phyloP scores from a whole-genome alignment of 768 basidiomycete genomes.

The Leucocoprinus birnbaumii region DNA sequence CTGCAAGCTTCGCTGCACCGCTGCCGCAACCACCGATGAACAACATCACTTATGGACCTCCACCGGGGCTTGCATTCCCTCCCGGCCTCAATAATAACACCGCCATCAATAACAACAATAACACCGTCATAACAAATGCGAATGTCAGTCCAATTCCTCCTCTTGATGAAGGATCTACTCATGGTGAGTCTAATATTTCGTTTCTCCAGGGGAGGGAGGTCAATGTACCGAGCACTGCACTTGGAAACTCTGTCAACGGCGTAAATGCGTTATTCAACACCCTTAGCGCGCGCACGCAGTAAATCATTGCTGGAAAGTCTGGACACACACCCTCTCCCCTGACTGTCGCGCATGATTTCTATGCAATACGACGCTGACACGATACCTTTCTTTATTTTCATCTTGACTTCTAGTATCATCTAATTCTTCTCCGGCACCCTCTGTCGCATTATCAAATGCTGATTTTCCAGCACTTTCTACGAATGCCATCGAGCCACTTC shows the following conservation, averaged over 20 bases:
- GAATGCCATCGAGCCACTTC: conserved; percentile 28
- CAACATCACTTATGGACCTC: conserved; percentile 51
- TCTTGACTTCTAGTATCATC: conserved; percentile 34
- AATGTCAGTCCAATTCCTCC: conserved; percentile 18
- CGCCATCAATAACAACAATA: conserved; percentile 17
- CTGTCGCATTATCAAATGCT: conserved; percentile 56
- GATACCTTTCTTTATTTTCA: conserved; percentile 35
- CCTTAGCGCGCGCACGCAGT: conserved; percentile 29
- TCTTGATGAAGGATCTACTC: conserved; percentile 30
- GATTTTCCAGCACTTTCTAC: conserved; percentile 75
- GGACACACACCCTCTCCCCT: conserved; percentile 37
- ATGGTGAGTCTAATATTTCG: conserved; percentile 66
- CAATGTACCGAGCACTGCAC: conserved; percentile 87
- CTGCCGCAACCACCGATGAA: conserved; percentile 27
- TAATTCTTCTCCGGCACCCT: conserved; percentile 45
- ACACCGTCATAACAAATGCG: conserved; percentile 18
- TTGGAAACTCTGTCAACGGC: conserved; percentile 76
- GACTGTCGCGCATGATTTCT: conserved; percentile 40
- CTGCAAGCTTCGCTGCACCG: conserved; percentile 56
- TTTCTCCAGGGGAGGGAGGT: conserved; percentile 76
- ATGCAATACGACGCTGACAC: conserved; percentile 44
- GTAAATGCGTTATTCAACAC: conserved; percentile 50
- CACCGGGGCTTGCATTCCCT: conserved; percentile 60
- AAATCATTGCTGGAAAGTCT: conserved; percentile 25
- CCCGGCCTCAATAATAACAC: conserved; percentile 26